A percentile compares a stretch with the other conserved stretches of the same genome.
phyloP scores from a whole-genome alignment of 2,329 filamentous ascomycete species.

The Colletotrichum kahawae region DNA sequence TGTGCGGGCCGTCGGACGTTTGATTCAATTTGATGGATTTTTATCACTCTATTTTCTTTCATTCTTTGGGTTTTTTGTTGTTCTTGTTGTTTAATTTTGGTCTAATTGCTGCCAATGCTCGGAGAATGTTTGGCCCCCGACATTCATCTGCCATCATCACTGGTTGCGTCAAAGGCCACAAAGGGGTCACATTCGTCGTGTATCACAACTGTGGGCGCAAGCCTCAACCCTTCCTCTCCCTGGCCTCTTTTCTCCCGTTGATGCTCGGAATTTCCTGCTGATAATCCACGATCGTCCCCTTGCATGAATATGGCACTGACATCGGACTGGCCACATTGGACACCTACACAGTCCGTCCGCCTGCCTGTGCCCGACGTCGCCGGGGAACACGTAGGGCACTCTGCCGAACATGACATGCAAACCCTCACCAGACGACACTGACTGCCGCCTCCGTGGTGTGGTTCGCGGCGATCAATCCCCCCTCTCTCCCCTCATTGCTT shows the following conservation, averaged over 20 bases:
- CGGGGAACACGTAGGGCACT: neutral
- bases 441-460: neutral
- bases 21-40: neutral
- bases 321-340: slow-evolving; percentile 2
- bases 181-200: neutral
- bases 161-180: neutral
- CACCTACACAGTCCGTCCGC: neutral
- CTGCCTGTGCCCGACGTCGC: neutral
- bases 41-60: neutral
- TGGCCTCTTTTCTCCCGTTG: neutral
- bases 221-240: neutral
- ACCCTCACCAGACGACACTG: neutral
- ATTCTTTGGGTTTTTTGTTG: neutral
- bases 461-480: neutral
- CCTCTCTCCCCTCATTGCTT: neutral
- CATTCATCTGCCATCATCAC: neutral
- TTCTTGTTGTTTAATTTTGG: neutral
- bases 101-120: neutral
- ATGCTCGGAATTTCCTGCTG: slow-evolving; percentile 1
- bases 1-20: neutral
- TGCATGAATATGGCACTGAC: slow-evolving; percentile 14
- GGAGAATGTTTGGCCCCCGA: neutral
- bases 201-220: neutral
- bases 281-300: slow-evolving; percentile 9
- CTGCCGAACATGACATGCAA: slow-evolving; percentile 5